Evolutionary conservation across 179 eudicot genomes (phyloP).

Genomic region (Silene noctiflora): DNA sequence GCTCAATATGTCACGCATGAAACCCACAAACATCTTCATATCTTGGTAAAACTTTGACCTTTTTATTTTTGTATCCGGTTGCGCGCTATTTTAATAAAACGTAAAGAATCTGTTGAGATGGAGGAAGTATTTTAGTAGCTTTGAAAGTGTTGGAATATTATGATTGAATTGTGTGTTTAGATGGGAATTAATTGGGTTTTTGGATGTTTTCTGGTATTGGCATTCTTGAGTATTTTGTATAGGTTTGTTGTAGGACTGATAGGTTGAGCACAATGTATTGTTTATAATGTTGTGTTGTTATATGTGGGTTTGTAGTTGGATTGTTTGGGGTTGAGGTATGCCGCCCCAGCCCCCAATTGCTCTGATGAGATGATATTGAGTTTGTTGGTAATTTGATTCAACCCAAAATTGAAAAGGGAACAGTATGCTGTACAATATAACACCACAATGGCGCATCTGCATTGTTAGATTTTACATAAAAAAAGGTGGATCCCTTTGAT

Average conservation of each 20-base stretch:
- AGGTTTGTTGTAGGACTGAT: not conserved
- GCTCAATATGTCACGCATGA: constrained; percentile 42
- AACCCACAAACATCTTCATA: constrained; percentile 22
- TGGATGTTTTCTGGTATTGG: not conserved
- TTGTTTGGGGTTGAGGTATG: not conserved
- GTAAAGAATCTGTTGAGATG: too few species aligned
- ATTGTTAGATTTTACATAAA: not conserved
- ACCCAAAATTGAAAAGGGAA: not conserved
- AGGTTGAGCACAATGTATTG: not conserved
- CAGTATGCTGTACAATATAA: too few species aligned
- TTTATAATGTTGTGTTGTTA: constrained; percentile 6
- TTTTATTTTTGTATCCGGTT: too few species aligned
- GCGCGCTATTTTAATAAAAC: too few species aligned
- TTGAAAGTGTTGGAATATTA: not conserved
- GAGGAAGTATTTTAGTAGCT: not conserved
- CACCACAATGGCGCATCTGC: not conserved
- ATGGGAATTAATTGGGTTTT: constrained; percentile 5
- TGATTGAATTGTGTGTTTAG: not conserved
- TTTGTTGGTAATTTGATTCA: not conserved
- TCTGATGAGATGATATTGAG: not conserved
- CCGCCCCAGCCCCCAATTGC: too few species aligned
- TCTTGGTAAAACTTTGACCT: constrained; percentile 17
- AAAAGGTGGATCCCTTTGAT: not conserved
- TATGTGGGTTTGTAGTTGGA: too few species aligned
- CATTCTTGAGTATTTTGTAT: not conserved